Base-by-base conservation (phyloP, 768 basidiomycete genomes). In the Suillus occidentalis region DNA sequence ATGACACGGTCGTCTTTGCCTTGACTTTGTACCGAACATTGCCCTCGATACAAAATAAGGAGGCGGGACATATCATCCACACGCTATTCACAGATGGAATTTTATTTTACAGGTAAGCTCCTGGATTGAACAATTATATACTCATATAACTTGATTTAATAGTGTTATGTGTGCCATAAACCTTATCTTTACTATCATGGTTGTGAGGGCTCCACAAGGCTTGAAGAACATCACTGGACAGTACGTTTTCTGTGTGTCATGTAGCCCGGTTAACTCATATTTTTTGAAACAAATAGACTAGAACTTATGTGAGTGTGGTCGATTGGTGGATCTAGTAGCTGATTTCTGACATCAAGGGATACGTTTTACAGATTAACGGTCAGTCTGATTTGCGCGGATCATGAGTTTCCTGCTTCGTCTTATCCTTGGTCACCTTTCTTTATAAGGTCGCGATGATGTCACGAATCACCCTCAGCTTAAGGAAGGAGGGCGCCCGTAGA, bases 371-470 rank as follows among this genome's bases (percentile, higher is more conserved):
- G 58, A 59, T 59, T 59, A 16, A 42, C 39, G 8, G 58, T 59
- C 10, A 59, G 58, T 59, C 18, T 16, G 2, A n/a, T 58, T 37
- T 58, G 25, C 2, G 56, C 37, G 18, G 4, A 28, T 59, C 18
- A 42, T 28, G 57, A 20, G 16, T 7, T 43, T 57, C 34, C 42
- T 45, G 64, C 34, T 47, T 60, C 53, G 25, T 20, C 47, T 13
- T 36, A 62, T 42, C 49, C 31, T 55, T 18, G 52, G 39, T 18
- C 39, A 18, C 2, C 6, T 40, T 20, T 9, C 31, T 13, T 63
- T n/a, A 71, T 34, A 70, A 83, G 75, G 85, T 89, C 13, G 80
- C 85, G 0, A 89, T 89, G 85, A 87, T 89, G 82, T 88, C 87
- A 4, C 82, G 89, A 14, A 89, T 89, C 59, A 88, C 88, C 0